phyloP scores from a whole-genome alignment of 805 yeast species.

The Saturnispora saitoi region DNA sequence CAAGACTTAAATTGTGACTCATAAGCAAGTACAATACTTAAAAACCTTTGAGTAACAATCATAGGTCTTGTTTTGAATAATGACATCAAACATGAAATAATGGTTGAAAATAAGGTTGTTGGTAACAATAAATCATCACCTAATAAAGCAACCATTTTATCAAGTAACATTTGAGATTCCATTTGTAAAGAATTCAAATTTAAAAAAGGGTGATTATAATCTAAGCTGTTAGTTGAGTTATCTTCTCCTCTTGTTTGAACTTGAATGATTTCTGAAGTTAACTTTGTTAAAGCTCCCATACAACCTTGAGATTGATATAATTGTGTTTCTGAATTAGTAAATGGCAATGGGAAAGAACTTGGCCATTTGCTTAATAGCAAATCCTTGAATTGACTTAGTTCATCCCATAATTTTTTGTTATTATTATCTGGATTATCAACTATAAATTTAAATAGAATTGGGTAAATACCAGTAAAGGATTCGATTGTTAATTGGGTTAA shows the following conservation, averaged over 20 bases:
- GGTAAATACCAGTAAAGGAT: slow-evolving; percentile 3
- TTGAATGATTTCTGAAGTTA: slow-evolving; percentile 51
- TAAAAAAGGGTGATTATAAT: slow-evolving; percentile 53
- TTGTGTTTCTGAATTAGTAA: slow-evolving; percentile 43
- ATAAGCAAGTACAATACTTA: slow-evolving; percentile 51
- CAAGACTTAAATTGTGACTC: slow-evolving; percentile 49
- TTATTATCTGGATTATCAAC: not conserved
- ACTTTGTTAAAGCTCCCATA: slow-evolving; percentile 63
- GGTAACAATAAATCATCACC: slow-evolving; percentile 46
- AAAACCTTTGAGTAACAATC: slow-evolving; percentile 43
- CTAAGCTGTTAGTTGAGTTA: not conserved
- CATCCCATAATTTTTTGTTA: slow-evolving; percentile 1
- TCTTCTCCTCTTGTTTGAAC: slow-evolving; percentile 33
- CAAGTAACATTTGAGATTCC: slow-evolving; percentile 65
- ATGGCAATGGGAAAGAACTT: slow-evolving; percentile 43
- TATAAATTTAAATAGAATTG: not conserved
- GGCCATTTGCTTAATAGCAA: slow-evolving; percentile 56
- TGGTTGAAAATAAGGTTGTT: slow-evolving; percentile 56
- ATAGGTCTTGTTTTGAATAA: slow-evolving; percentile 62
- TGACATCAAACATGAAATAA: slow-evolving; percentile 53
- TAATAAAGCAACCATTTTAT: slow-evolving; percentile 49
- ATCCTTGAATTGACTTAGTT: slow-evolving; percentile 38
- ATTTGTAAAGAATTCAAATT: slow-evolving; percentile 44
- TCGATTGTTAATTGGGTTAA: slow-evolving; percentile 2
- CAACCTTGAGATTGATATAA: slow-evolving; percentile 44